A percentile compares a stretch with the other conserved stretches of the same genome.
These are phyloP conservation scores for Syzygium malaccense DNA, from an alignment of 441 rosid species.

Conservation along the genomic window DNA sequence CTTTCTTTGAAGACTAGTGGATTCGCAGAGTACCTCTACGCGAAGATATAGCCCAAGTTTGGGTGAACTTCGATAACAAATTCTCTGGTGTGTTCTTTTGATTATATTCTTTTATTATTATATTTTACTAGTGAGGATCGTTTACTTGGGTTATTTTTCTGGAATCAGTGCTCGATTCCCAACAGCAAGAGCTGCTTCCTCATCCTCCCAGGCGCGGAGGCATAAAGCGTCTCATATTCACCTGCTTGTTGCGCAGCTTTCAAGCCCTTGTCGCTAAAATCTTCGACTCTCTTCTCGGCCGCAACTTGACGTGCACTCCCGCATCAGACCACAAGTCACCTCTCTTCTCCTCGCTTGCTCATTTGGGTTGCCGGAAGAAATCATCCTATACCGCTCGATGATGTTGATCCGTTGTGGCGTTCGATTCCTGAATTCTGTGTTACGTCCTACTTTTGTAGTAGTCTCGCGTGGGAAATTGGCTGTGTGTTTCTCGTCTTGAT, in stretches of 20 bases:
- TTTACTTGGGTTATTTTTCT: no score
- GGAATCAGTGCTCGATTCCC: no score
- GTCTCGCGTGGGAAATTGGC: background rate
- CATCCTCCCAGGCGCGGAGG: background rate
- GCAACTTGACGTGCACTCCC: background rate
- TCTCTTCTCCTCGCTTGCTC: background rate
- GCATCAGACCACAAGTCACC: fast-evolving
- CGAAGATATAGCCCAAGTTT: no score
- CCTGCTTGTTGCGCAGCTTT: background rate
- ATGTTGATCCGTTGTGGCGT: background rate
- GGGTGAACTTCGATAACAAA: no score
- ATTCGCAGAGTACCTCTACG: no score
- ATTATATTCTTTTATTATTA: no score
- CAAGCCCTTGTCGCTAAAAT: background rate
- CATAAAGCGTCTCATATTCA: background rate
- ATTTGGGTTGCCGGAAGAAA: background rate
- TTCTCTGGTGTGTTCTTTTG: no score
- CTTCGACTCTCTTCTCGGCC: background rate
- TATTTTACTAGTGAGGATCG: no score
- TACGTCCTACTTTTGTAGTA: background rate
- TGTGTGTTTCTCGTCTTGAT: background rate
- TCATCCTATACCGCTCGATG: background rate
- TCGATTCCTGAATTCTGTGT: background rate
- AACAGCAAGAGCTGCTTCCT: background rate
- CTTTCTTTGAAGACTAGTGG: no score